Evolutionary conservation across 495 filamentous ascomycete species (phyloP), one percentile per base, ranked within the genome.

Genomic region (Lasiosphaeria ovina): DNA sequence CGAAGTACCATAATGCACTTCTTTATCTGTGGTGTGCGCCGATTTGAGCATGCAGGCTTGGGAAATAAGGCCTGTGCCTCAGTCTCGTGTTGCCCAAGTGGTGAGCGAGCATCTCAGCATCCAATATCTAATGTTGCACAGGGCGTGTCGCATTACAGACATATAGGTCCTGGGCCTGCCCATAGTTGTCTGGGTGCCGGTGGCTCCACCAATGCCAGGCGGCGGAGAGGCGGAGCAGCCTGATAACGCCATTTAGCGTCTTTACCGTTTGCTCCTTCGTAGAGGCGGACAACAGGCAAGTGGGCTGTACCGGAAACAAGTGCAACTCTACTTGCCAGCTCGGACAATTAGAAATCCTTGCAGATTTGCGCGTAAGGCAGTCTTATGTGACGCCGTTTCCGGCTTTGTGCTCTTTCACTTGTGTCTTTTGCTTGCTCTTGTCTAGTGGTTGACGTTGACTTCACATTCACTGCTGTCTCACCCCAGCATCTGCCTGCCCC

Each of bases 181-280:
- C 24, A 24, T 24, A 24, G 38, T 42, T 9, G 38, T 9, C 8
- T 42, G 14, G 38, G 38, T 14, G 8, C 44, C 44, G 56, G 56
- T 60, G 44, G 32, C 53, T 61, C 50, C 57, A 11, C 24, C n/a
- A 34, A 40, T 60, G 42, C 33, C 53, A 47, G 10, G 34, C 9
- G 52, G 33, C 33, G 16, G 31, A 17, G 16, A 8, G 24, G 11
- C 11, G 4, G 47, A 40, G 44, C 12, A 10, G 61, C 4, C 16
- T 54, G 62, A 69, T 69, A 60, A 64, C 66, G 66, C 64, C 64
- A 69, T 69, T 32, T 48, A 36, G 59, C 56, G 48, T 44, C 9
- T 51, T n/a, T 16, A 17, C 57, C 34, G 32, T 34, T 35, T 40
- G 48, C 44, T 24, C 48, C 54, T 66, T 59, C 59, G 55, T 59